Conservation (phyloP, 1,284 basidiomycete genomes). For the Cystobasidium sp. region DNA sequence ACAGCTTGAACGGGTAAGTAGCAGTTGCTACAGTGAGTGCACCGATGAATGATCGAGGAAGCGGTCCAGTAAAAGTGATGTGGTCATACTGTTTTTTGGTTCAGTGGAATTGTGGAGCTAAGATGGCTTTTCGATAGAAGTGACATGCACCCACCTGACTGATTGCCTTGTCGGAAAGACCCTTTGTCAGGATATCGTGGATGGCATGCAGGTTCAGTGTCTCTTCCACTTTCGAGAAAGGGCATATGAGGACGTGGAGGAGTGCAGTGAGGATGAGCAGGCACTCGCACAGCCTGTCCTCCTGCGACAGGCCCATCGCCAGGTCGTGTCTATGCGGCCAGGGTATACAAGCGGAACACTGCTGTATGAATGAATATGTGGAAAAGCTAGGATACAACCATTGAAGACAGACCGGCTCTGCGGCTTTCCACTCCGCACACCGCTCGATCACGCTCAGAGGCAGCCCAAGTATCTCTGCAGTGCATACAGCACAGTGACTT, state of each 20-base stretch:
- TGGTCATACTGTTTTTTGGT: slow-evolving; percentile 76
- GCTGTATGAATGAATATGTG: neutral
- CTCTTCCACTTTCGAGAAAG: slow-evolving; percentile 96
- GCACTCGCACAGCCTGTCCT: slow-evolving; percentile 48
- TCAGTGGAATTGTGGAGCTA: too few species aligned
- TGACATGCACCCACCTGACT: slow-evolving; percentile 53
- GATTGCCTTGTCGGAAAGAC: slow-evolving; percentile 58
- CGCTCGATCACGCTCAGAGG: too few species aligned
- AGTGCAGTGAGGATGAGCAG: slow-evolving; percentile 66
- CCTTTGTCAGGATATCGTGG: slow-evolving; percentile 84
- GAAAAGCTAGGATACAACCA: too few species aligned
- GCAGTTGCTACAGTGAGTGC: slow-evolving; percentile 59
- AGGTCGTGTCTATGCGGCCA: neutral
- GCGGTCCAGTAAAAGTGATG: slow-evolving; percentile 81
- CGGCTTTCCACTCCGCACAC: too few species aligned
- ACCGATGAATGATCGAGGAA: slow-evolving; percentile 85
- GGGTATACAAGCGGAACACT: neutral
- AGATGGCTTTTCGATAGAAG: neutral
- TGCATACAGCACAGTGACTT: too few species aligned
- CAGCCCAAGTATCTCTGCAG: too few species aligned
- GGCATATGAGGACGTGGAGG: slow-evolving; percentile 73
- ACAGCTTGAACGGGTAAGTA: slow-evolving; percentile 52
- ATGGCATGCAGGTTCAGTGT: slow-evolving; percentile 91
- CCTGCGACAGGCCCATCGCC: slow-evolving; percentile 16
- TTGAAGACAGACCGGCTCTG: too few species aligned